These are phyloP conservation scores for Cylindrodendrum hubeiense DNA, from an alignment of 2,329 filamentous ascomycete species.

Conservation along the genomic window DNA sequence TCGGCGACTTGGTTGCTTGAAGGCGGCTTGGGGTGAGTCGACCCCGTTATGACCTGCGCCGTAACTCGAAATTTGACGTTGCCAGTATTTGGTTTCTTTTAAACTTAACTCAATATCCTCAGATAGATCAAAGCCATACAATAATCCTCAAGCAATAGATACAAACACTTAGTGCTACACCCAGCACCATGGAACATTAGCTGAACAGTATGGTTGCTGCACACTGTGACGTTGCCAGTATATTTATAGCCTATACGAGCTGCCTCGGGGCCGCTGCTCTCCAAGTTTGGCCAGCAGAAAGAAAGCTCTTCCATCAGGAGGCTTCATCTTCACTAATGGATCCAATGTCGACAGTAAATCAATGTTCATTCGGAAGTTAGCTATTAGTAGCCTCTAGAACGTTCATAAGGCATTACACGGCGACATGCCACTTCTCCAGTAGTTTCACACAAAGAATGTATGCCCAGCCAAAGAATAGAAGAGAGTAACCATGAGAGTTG, in stretches of 20 bases:
- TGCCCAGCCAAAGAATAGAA: conserved; percentile 22
- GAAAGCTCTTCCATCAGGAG: conserved; percentile 7
- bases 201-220: no score
- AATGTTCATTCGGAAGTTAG: neutral
- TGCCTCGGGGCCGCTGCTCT: neutral
- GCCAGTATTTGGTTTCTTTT: no score
- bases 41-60: neutral
- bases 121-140: no score
- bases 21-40: neutral
- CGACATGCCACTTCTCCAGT: conserved; percentile 15
- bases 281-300: conserved; percentile 12
- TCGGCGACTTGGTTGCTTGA: conserved; percentile 9
- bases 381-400: neutral
- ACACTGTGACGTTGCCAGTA: conserved; percentile 2
- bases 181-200: no score
- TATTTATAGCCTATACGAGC: conserved; percentile 14
- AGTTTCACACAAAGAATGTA: conserved; percentile 17
- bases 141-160: no score
- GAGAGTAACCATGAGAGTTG: conserved; percentile 13
- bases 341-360: conserved; percentile 8
- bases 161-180: no score
- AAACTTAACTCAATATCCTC: no score
- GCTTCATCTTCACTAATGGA: conserved; percentile 4
- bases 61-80: neutral
- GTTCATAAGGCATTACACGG: conserved; percentile 5